Conservation (phyloP, 2,329 filamentous ascomycete genomes). For the Trichoderma sp. region DNA sequence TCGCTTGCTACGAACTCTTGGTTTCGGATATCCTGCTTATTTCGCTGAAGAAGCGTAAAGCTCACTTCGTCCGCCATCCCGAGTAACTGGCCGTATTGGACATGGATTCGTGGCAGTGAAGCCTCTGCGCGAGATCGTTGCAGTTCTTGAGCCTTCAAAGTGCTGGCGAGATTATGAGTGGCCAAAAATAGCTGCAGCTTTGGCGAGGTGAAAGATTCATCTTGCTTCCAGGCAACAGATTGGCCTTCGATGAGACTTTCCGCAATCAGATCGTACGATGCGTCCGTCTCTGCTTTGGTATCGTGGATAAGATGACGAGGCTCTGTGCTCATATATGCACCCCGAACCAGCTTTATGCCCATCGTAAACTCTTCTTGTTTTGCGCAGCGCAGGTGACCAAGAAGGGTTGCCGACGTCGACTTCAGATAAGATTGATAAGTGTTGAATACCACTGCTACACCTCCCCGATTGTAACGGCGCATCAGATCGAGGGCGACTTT, state of each 20-base stretch:
- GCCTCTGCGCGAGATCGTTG: conserved; percentile 39
- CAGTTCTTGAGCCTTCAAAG: conserved; percentile 41
- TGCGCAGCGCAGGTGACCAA: conserved; percentile 44
- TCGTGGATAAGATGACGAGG: conserved; percentile 49
- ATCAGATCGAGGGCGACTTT: conserved; percentile 35
- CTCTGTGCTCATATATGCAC: conserved; percentile 53
- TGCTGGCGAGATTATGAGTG: conserved; percentile 48
- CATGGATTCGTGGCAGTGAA: conserved; percentile 29
- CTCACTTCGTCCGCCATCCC: conserved; percentile 58
- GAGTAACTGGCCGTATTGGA: conserved; percentile 52
- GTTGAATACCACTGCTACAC: conserved; percentile 40
- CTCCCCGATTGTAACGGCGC: conserved; percentile 39
- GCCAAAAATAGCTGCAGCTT: conserved; percentile 48
- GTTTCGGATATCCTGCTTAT: conserved; percentile 17
- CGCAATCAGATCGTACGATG: conserved; percentile 48
- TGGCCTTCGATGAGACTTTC: conserved; percentile 43
- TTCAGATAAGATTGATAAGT: conserved; percentile 59
- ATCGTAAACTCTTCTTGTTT: conserved; percentile 47
- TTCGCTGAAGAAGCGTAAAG: conserved; percentile 44
- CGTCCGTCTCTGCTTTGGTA: conserved; percentile 51
- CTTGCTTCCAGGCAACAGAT: conserved; percentile 14
- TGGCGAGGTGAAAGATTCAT: conserved; percentile 37
- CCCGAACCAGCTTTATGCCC: conserved; percentile 55
- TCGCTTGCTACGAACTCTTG: conserved; percentile 26
- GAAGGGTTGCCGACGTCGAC: conserved; percentile 40